These are phyloP conservation scores for Sclerotinia nivalis DNA, from an alignment of 2,329 filamentous ascomycete species.

Conservation along the genomic window DNA sequence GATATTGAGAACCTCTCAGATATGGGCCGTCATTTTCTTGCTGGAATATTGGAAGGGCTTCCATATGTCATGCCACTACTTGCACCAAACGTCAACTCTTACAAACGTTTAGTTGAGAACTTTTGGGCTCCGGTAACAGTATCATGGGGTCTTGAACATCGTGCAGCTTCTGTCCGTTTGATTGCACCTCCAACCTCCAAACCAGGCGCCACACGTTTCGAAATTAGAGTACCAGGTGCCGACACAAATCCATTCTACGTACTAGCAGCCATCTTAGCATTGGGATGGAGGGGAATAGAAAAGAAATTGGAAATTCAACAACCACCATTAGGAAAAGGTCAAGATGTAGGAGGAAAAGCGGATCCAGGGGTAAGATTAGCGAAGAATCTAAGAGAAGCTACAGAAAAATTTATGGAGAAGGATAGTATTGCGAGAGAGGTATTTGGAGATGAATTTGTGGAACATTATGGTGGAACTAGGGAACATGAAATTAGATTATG, in stretches of 20 bases:
- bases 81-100: slow-evolving; percentile 94
- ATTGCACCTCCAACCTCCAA: slow-evolving; percentile 87
- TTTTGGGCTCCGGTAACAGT: slow-evolving; percentile 99
- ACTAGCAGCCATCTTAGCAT: slow-evolving; percentile 79
- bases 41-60: slow-evolving; percentile 82
- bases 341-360: slow-evolving; percentile 70
- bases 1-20: slow-evolving; percentile 84
- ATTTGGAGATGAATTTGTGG: slow-evolving; percentile 92
- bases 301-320: slow-evolving; percentile 84
- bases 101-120: slow-evolving; percentile 97
- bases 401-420: slow-evolving; percentile 70
- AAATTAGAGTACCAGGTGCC: slow-evolving; percentile 90
- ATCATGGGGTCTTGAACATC: slow-evolving; percentile 94
- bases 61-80: slow-evolving; percentile 95
- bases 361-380: slow-evolving; percentile 79
- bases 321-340: slow-evolving; percentile 80
- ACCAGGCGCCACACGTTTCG: slow-evolving; percentile 83
- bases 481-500: slow-evolving; percentile 88
- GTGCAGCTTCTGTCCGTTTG: slow-evolving; percentile 84
- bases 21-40: slow-evolving; percentile 87
- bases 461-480: slow-evolving; percentile 89
- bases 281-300: slow-evolving; percentile 89
- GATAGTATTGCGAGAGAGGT: slow-evolving; percentile 90
- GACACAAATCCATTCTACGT: slow-evolving; percentile 90
- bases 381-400: slow-evolving; percentile 83